phyloP scores from a whole-genome alignment of 2,329 filamentous ascomycete species.

The Parastagonospora avenae region DNA sequence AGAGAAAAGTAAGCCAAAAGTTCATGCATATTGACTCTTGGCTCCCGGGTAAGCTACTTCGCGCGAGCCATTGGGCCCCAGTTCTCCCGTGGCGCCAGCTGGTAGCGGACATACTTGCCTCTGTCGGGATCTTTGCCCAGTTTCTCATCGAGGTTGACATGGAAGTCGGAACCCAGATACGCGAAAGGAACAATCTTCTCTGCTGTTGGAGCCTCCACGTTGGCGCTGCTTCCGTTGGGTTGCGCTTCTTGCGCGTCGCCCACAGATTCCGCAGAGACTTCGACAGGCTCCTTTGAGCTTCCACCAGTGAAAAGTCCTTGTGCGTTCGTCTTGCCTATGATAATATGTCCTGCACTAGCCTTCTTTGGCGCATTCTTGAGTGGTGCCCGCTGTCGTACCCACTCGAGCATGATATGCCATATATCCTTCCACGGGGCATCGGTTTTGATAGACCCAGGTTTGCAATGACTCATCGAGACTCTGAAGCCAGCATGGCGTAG shows the following conservation, averaged over 20 bases:
- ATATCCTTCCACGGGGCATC: conserved; percentile 88
- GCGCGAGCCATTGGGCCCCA: conserved; percentile 81
- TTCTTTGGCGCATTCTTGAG: conserved; percentile 75
- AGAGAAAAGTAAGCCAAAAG: neutral
- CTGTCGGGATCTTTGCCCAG: conserved; percentile 71
- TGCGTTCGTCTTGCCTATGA: conserved; percentile 49
- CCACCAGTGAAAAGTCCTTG: conserved; percentile 8
- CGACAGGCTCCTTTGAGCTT: conserved; percentile 5
- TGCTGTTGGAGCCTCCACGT: conserved; percentile 1
- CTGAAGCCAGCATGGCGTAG: conserved; percentile 79
- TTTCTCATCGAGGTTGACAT: conserved; percentile 78
- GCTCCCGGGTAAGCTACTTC: conserved; percentile 36
- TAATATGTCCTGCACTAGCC: conserved; percentile 71
- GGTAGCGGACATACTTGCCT: conserved; percentile 81
- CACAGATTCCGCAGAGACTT: neutral
- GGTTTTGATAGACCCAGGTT: conserved; percentile 88
- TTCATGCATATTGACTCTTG: neutral
- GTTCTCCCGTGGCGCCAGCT: conserved; percentile 86
- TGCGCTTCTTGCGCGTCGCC: conserved; percentile 5
- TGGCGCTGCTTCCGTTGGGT: conserved; percentile 5
- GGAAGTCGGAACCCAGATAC: conserved; percentile 49
- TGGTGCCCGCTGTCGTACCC: conserved; percentile 79
- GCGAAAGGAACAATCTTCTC: conserved; percentile 15
- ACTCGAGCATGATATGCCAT: conserved; percentile 94
- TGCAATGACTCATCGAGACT: conserved; percentile 85